Conservation (phyloP, 1,139 yeast genomes). For the Kodamaea alishanica region DNA sequence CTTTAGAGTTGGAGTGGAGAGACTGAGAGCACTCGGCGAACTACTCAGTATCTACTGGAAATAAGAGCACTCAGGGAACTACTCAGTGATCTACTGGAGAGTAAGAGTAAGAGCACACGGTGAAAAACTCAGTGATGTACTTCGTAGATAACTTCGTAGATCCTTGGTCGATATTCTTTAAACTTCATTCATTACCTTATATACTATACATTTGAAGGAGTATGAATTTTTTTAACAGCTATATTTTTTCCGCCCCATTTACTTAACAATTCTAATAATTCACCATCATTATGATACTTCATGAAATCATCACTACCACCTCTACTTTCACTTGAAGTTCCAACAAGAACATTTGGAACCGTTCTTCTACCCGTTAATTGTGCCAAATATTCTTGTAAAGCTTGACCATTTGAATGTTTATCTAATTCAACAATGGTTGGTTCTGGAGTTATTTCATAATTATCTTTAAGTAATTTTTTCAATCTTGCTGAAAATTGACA, state of each 20-base stretch:
- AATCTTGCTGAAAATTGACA: slow-evolving; percentile 75
- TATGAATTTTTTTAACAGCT: slow-evolving; percentile 50
- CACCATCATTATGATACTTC: slow-evolving; percentile 54
- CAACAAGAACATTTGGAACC: slow-evolving; percentile 69
- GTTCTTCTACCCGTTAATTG: slow-evolving; percentile 59
- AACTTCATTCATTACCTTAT: not conserved
- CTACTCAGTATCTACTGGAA: too few relatives aligned
- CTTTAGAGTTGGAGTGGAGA: too few relatives aligned
- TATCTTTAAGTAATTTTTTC: slow-evolving; percentile 59
- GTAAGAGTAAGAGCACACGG: too few relatives aligned
- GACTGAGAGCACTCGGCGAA: too few relatives aligned
- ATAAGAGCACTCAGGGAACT: too few relatives aligned
- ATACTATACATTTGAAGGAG: slow-evolving; percentile 44
- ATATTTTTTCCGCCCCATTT: slow-evolving; percentile 64
- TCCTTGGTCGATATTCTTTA: too few relatives aligned
- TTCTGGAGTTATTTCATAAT: slow-evolving; percentile 68
- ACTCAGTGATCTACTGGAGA: too few relatives aligned
- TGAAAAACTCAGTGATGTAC: too few relatives aligned
- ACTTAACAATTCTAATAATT: slow-evolving; percentile 45
- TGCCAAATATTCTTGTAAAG: slow-evolving; percentile 57
- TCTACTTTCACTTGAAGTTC: slow-evolving; percentile 49
- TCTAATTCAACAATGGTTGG: slow-evolving; percentile 81
- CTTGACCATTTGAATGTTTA: slow-evolving; percentile 62
- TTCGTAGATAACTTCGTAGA: too few relatives aligned
- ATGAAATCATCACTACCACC: slow-evolving; percentile 82